Evolutionary conservation across 2,329 filamentous ascomycete species (phyloP), one percentile per base, ranked within the genome.

Genomic region (Fusarium hostae): DNA sequence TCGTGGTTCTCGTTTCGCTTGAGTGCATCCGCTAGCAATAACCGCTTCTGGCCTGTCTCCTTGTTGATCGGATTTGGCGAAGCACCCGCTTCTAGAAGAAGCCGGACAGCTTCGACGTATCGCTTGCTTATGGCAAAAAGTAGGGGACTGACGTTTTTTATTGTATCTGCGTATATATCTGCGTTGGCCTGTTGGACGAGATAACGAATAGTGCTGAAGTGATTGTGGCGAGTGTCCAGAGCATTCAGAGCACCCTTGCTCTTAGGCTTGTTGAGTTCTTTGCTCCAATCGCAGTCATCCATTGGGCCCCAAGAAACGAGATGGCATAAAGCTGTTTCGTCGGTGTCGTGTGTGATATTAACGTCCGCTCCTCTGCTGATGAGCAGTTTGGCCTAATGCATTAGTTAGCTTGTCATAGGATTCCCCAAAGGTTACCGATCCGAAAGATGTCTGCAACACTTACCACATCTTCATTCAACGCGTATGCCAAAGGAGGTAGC

Each of bases 81-180:
- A 45, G 70, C 71, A 48, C 71, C 71, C 8, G 59, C 56, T 26
- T 59, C 37, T 18, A 73, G 54, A 51, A 73, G 70, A 43, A 73
- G 57, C 34, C 58, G 56, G n/a, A 62, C 70, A 3, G 35, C 70
- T 57, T 71, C 51, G 24, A 24, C 12, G 26, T 66, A 59, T 18
- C 57, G 56, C 20, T 43, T 65, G n/a, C 18, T 18, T 16, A 71
- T 47, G 32, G 71, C 70, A 18, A 40, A 22, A 20, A 59, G 32
- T 3, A 73, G 48, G 20, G 67, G 67, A 13, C 9, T 68, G 20
- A 20, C 32, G n/a, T n/a, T 34, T 10, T 22, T 50, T 26, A 71
- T 57, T 13, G 12, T 50, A 5, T 55, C 41, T 35, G 56, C 59
- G 37, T 57, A 61, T 20, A 73, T 62, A n/a, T 73, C 48, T 16